A percentile compares a stretch with the other conserved stretches of the same genome.
These are phyloP conservation scores for Sporothrix pseudoabietina DNA, from an alignment of 2,329 filamentous ascomycete genomes.

Conservation along the genomic window DNA sequence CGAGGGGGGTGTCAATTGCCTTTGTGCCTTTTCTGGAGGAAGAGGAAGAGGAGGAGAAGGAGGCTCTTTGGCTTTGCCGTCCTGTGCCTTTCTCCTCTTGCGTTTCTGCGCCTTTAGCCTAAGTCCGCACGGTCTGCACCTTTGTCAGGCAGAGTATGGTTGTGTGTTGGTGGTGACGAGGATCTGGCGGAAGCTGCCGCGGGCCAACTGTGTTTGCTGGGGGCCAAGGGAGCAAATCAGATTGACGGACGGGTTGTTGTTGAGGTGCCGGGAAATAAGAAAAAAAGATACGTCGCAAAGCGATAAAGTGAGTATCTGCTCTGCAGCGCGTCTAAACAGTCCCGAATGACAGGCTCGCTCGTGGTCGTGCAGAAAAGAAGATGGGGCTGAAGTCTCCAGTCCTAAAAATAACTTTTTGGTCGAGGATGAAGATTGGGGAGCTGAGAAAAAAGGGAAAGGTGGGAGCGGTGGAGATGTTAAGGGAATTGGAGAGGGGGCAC, in stretches of 20 bases:
- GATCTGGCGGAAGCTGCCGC: conserved; percentile 23
- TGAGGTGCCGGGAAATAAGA: neutral
- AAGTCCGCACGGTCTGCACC: neutral
- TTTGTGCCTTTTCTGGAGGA: conserved; percentile 18
- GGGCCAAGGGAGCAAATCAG: conserved; percentile 14
- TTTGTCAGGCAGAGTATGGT: neutral
- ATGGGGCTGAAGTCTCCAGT: conserved; percentile 33
- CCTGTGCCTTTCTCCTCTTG: neutral
- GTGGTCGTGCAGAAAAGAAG: conserved; percentile 31
- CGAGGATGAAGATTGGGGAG: conserved; percentile 27
- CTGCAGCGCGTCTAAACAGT: conserved; percentile 26
- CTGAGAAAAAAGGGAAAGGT: conserved; percentile 22
- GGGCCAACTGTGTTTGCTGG: conserved; percentile 5
- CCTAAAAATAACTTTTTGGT: conserved; percentile 35
- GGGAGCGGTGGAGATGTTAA: conserved; percentile 29
- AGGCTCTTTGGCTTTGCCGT: neutral
- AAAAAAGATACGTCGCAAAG: neutral
- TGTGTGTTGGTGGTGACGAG: conserved; percentile 11
- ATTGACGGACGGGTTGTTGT: neutral
- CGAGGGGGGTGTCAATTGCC: neutral
- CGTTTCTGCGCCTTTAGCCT: neutral
- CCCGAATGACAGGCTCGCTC: conserved; percentile 20
- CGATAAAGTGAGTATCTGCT: neutral
- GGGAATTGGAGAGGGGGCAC: neutral
- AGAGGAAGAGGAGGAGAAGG: neutral